These are phyloP conservation scores for Colletotrichum trifolii DNA, from an alignment of 2,329 filamentous ascomycete species.

Conservation along the genomic window DNA sequence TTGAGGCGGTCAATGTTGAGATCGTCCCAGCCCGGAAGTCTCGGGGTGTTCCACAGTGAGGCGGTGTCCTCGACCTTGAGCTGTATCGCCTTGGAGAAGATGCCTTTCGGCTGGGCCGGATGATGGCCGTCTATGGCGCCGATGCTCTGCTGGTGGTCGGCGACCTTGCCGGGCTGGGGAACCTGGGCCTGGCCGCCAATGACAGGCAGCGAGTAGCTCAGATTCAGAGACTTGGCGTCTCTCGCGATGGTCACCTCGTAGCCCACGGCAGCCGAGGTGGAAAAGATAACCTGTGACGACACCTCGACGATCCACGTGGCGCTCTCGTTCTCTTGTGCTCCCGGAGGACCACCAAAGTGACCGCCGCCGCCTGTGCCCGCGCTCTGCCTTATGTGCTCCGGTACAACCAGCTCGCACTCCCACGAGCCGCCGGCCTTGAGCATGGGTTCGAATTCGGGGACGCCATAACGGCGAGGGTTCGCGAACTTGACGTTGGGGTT, in stretches of 20 bases:
- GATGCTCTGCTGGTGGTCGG: conserved; percentile 77
- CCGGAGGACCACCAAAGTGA: conserved; percentile 54
- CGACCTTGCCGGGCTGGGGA: conserved; percentile 76
- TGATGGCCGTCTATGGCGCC: conserved; percentile 68
- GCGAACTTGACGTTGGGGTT: conserved; percentile 84
- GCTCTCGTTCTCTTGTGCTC: conserved; percentile 61
- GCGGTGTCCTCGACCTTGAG: conserved; percentile 89
- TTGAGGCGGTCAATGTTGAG: conserved; percentile 46
- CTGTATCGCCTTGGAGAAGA: conserved; percentile 84
- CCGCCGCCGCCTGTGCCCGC: conserved; percentile 61
- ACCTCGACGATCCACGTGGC: conserved; percentile 93
- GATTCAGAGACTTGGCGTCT: conserved; percentile 83
- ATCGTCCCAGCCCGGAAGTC: conserved; percentile 75
- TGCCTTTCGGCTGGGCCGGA: conserved; percentile 74
- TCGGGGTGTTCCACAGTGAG: conserved; percentile 91
- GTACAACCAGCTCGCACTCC: conserved; percentile 82
- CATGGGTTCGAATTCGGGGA: conserved; percentile 94
- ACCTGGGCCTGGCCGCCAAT: conserved; percentile 56
- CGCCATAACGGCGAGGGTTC: conserved; percentile 75
- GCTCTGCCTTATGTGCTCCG: conserved; percentile 77
- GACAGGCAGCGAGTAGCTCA: conserved; percentile 63
- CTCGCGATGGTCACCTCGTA: conserved; percentile 89
- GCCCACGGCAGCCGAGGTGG: conserved; percentile 84
- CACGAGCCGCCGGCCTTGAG: conserved; percentile 93
- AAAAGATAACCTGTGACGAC: conserved; percentile 93